A percentile compares a stretch with the other conserved stretches of the same genome.
These are phyloP conservation scores for Tricholoma terreum DNA, from an alignment of 768 basidiomycete species.

Conservation along the genomic window DNA sequence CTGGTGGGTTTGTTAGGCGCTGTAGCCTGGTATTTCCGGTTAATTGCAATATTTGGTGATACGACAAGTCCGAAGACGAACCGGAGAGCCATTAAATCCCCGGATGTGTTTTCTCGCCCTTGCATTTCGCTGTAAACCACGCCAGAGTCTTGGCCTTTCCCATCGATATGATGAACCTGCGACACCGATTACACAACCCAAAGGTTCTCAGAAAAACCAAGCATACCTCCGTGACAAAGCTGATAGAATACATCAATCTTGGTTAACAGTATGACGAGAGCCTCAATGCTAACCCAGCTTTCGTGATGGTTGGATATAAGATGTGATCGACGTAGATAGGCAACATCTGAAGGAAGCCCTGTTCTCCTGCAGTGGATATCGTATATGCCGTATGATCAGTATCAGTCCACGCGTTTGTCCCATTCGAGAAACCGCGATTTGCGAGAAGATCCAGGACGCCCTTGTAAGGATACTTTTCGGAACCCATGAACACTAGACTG, in stretches of 20 bases:
- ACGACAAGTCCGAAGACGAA: slow-evolving; percentile 33
- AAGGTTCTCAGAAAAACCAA: slow-evolving; percentile 1
- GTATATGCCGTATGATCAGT: slow-evolving; percentile 96
- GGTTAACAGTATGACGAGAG: background rate
- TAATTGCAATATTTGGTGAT: background rate
- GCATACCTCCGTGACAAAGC: slow-evolving; percentile 58
- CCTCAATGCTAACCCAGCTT: slow-evolving; percentile 64
- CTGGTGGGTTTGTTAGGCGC: slow-evolving; percentile 72
- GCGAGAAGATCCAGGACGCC: slow-evolving; percentile 94
- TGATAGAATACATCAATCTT: slow-evolving; percentile 17
- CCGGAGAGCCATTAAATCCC: slow-evolving; percentile 87
- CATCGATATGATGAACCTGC: slow-evolving; percentile 93
- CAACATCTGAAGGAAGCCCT: slow-evolving; percentile 83
- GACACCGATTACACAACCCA: slow-evolving; percentile 5
- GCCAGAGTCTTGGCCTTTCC: slow-evolving; percentile 86
- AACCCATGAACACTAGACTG: slow-evolving; percentile 92
- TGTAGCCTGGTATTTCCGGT: slow-evolving; percentile 53
- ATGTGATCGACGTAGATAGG: slow-evolving; percentile 96
- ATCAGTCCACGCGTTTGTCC: slow-evolving; percentile 97
- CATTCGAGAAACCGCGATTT: slow-evolving; percentile 88
- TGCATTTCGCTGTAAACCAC: slow-evolving; percentile 99
- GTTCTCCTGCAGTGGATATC: slow-evolving; percentile 90
- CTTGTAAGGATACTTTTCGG: slow-evolving; percentile 93
- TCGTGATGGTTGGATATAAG: slow-evolving; percentile 90
- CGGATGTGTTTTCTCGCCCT: slow-evolving; percentile 89